A percentile compares a stretch with the other conserved stretches of the same genome.
Conservation (phyloP, 495 filamentous ascomycete species). For the Trichoderma parareesei region DNA sequence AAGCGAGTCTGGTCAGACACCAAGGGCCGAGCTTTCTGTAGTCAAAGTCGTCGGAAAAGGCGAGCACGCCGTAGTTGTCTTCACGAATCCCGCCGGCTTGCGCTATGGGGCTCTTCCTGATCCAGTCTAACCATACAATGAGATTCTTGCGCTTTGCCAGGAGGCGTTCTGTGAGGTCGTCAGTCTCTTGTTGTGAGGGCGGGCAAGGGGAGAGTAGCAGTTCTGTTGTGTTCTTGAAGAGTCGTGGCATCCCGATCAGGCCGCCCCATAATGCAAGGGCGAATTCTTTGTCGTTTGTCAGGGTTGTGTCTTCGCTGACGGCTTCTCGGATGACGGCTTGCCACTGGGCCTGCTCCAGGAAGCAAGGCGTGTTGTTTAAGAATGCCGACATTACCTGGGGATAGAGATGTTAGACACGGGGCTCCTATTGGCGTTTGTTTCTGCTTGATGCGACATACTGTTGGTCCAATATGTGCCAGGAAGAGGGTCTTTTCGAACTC, state of each 20-base stretch:
- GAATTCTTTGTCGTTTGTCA: slow-evolving; percentile 21
- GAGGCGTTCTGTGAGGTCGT: slow-evolving; percentile 9
- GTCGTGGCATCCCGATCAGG: slow-evolving; percentile 16
- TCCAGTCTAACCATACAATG: not conserved
- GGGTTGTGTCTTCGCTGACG: slow-evolving; percentile 14
- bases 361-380: slow-evolving; percentile 21
- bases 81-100: not conserved
- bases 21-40: not conserved
- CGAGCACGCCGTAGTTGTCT: not conserved
- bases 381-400: slow-evolving; percentile 24
- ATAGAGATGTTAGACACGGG: not conserved
- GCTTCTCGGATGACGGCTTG: slow-evolving; percentile 20
- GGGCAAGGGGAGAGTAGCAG: slow-evolving; percentile 11
- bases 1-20: slow-evolving; percentile 7
- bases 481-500: slow-evolving; percentile 32
- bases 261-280: slow-evolving; percentile 21
- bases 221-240: slow-evolving; percentile 16
- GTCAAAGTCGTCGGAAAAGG: not conserved
- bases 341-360: slow-evolving; percentile 24
- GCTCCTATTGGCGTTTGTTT: not conserved
- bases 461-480: slow-evolving; percentile 25
- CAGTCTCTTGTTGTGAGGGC: not conserved
- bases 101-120: not conserved
- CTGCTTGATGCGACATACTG: slow-evolving; percentile 16
- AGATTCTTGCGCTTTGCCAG: slow-evolving; percentile 1